A percentile compares a stretch with the other conserved stretches of the same genome.
phyloP scores from a whole-genome alignment of 257 asterid genomes.

The Gynochthodes officinalis region DNA sequence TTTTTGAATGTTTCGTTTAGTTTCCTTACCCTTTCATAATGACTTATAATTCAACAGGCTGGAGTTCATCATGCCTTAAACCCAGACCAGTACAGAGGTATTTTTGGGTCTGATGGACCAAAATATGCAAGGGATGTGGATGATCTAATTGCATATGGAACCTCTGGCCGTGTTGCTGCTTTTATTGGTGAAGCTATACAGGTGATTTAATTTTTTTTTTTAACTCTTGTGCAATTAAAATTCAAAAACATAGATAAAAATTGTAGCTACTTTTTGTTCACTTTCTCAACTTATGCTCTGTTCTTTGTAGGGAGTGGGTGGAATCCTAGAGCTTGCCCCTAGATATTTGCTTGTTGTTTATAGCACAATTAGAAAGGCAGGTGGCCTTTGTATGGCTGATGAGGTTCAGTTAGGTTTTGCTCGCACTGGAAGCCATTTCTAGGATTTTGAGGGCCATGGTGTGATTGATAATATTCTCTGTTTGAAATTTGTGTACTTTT shows the following conservation, averaged over 20 bases:
- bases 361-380: slow-evolving; percentile 61
- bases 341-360: slow-evolving; percentile 87
- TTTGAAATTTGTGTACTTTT: too few relatives aligned
- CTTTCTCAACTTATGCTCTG: slow-evolving; percentile 7
- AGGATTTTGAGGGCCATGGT: slow-evolving; percentile 95
- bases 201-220: slow-evolving; percentile 34
- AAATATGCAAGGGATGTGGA: slow-evolving; percentile 89
- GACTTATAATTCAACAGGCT: slow-evolving; percentile 35
- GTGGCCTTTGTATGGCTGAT: slow-evolving; percentile 95
- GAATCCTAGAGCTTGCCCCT: slow-evolving; percentile 92
- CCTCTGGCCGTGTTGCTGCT: slow-evolving; percentile 78
- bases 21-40: background rate
- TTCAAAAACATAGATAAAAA: background rate
- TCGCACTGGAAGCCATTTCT: slow-evolving; percentile 83
- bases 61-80: slow-evolving; percentile 91
- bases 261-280: background rate
- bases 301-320: slow-evolving; percentile 84
- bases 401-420: slow-evolving; percentile 96
- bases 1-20: background rate
- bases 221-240: slow-evolving; percentile 1
- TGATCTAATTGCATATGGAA: slow-evolving; percentile 80
- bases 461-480: too few relatives aligned
- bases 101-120: slow-evolving; percentile 75
- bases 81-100: slow-evolving; percentile 93
- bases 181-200: slow-evolving; percentile 90